Conservation (phyloP, 768 basidiomycete species). For the Candolleomyces eurysporus region DNA sequence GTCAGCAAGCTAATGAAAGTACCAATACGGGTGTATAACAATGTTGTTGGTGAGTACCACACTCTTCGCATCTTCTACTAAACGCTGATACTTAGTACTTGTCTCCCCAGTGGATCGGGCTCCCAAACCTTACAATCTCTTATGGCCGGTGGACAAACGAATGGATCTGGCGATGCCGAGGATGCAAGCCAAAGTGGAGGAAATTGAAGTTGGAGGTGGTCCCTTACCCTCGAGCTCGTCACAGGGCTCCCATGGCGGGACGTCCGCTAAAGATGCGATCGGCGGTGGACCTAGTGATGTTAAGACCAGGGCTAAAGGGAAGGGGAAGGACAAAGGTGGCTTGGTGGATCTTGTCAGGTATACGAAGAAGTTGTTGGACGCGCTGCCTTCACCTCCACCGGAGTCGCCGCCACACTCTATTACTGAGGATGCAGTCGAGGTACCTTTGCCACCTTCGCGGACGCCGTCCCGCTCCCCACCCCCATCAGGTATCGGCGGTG, state of each 20-base stretch:
- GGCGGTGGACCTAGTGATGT: background rate
- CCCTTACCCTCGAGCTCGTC: background rate
- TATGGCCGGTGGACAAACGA: constrained; percentile 67
- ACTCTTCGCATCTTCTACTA: background rate
- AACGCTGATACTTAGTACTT: background rate
- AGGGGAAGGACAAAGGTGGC: constrained; percentile 14
- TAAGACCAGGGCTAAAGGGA: constrained; percentile 7
- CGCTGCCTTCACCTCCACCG: constrained; percentile 31
- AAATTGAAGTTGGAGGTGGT: constrained; percentile 19
- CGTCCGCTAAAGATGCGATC: background rate
- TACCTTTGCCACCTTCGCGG: background rate
- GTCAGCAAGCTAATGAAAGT: constrained; percentile 83
- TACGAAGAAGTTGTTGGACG: constrained; percentile 47
- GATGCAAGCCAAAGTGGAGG: constrained; percentile 37
- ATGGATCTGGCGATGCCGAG: constrained; percentile 31
- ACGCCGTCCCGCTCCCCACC: background rate
- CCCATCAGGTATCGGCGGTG: too few species aligned
- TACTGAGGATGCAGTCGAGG: background rate
- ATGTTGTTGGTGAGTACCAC: constrained; percentile 67
- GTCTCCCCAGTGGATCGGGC: constrained; percentile 46
- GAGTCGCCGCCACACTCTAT: background rate
- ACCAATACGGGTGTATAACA: constrained; percentile 87
- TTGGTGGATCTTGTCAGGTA: constrained; percentile 51
- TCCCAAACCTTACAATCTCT: constrained; percentile 72
- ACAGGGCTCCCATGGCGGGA: too few species aligned